phyloP scores from a whole-genome alignment of 371 early-diverging fungal species.

The Entomophthora muscae region DNA sequence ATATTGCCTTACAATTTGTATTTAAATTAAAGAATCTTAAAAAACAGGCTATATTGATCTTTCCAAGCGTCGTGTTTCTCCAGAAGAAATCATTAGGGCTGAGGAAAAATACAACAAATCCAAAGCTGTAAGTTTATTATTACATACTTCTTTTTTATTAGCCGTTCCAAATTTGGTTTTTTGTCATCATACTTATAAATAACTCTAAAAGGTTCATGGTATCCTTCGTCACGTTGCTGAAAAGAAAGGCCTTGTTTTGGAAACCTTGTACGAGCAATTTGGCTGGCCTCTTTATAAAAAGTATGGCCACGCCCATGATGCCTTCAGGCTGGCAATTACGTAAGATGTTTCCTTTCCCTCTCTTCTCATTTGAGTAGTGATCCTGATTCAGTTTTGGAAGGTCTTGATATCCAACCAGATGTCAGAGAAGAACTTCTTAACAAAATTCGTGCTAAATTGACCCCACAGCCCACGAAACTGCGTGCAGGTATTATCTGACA shows the following conservation, averaged over 20 bases:
- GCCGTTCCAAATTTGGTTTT: neutral
- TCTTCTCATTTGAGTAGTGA: constrained; percentile 32
- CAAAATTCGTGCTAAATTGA: constrained; percentile 79
- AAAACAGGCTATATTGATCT: constrained; percentile 98
- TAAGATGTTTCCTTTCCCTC: constrained; percentile 20
- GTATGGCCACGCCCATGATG: constrained; percentile 95
- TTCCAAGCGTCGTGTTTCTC: constrained; percentile 93
- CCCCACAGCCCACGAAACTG: constrained; percentile 92
- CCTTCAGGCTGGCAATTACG: constrained; percentile 87
- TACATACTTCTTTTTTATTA: neutral
- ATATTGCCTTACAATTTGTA: too few species aligned
- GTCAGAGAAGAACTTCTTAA: constrained; percentile 55
- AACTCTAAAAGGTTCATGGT: constrained; percentile 27
- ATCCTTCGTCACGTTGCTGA: constrained; percentile 85
- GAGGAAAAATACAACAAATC: constrained; percentile 94
- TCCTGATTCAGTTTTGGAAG: constrained; percentile 73
- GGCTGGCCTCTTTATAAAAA: constrained; percentile 97
- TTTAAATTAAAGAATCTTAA: too few species aligned
- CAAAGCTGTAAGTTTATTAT: constrained; percentile 79
- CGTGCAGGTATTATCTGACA: constrained; percentile 54
- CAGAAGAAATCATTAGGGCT: constrained; percentile 88
- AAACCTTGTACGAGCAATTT: constrained; percentile 74
- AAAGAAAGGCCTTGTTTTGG: constrained; percentile 59
- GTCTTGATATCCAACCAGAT: constrained; percentile 40
- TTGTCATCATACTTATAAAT: neutral